Conservation (phyloP, 768 basidiomycete genomes). For the Lactarius indigo region DNA sequence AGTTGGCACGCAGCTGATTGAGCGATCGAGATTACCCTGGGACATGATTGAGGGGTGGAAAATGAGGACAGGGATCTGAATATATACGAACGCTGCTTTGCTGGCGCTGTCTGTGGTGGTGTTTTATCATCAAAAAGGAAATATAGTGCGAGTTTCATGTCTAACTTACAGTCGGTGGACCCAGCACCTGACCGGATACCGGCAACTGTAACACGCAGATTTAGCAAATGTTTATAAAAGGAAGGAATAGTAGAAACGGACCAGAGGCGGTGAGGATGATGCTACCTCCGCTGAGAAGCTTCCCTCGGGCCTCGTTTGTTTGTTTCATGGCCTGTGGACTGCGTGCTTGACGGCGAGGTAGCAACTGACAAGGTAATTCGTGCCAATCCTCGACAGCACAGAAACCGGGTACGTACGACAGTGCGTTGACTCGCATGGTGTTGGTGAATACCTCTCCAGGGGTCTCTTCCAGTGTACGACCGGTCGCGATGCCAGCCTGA, state of each 20-base stretch:
- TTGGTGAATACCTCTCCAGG: constrained; percentile 68
- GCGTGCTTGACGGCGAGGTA: constrained; percentile 89
- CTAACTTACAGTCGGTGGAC: constrained; percentile 66
- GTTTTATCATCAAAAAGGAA: constrained; percentile 26
- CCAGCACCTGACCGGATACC: constrained; percentile 83
- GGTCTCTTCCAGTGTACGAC: constrained; percentile 45
- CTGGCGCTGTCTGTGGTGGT: constrained; percentile 72
- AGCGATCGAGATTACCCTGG: constrained; percentile 84
- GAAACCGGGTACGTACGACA: constrained; percentile 42
- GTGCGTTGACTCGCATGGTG: constrained; percentile 69
- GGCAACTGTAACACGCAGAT: constrained; percentile 50
- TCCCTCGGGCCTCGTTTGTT: constrained; percentile 62
- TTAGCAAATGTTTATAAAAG: background rate
- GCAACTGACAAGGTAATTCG: constrained; percentile 46
- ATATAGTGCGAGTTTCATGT: background rate
- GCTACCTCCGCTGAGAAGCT: constrained; percentile 68
- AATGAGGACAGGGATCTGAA: background rate
- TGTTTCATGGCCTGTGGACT: constrained; percentile 79
- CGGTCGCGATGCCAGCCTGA: constrained; percentile 65
- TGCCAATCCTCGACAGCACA: background rate
- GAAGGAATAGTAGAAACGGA: constrained; percentile 34
- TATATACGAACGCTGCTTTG: constrained; percentile 76
- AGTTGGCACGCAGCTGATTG: constrained; percentile 80
- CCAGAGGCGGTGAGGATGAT: constrained; percentile 87
- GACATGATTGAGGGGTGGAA: constrained; percentile 10